A percentile compares a stretch with the other conserved stretches of the same genome.
phyloP scores from a whole-genome alignment of 345 rosid species.

The Draba incana region DNA sequence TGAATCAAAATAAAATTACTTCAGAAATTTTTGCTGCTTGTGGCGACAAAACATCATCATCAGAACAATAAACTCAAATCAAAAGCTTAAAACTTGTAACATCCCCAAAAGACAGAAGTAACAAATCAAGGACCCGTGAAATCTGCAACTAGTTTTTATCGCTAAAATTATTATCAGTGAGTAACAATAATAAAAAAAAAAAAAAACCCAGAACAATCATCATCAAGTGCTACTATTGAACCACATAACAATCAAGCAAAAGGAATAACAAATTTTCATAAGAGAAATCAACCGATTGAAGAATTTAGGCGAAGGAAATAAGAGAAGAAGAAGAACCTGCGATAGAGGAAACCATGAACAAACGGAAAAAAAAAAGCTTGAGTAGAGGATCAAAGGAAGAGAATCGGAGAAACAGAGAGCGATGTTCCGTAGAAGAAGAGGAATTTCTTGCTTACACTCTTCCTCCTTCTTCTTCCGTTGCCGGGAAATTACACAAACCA shows the following conservation, averaged over 20 bases:
- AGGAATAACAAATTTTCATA: neutral
- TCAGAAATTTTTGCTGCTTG: neutral
- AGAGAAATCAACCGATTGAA: conserved; percentile 19
- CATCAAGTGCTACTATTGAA: conserved; percentile 27
- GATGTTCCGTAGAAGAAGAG: conserved; percentile 82
- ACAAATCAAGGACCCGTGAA: neutral
- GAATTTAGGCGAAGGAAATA: neutral
- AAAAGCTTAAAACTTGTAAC: conserved; percentile 1
- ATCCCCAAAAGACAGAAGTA: neutral
- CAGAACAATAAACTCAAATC: conserved; percentile 25
- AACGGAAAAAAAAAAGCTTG: neutral
- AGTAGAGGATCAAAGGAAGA: conserved; percentile 32
- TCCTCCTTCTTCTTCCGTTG: conserved; percentile 80
- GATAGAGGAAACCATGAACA: conserved; percentile 42
- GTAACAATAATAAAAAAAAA: neutral
- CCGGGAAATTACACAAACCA: conserved; percentile 63
- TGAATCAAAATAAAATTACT: neutral
- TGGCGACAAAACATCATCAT: conserved; percentile 27
- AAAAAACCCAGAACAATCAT: conserved; percentile 15
- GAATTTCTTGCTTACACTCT: conserved; percentile 78
- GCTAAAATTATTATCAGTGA: conserved; percentile 15
- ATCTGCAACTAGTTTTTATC: neutral
- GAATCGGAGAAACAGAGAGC: conserved; percentile 34
- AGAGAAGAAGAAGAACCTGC: conserved; percentile 26
- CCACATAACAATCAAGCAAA: conserved; percentile 2